phyloP scores from a whole-genome alignment of 352 stramenopile genomes.

The Phytophthora colocasiae region DNA sequence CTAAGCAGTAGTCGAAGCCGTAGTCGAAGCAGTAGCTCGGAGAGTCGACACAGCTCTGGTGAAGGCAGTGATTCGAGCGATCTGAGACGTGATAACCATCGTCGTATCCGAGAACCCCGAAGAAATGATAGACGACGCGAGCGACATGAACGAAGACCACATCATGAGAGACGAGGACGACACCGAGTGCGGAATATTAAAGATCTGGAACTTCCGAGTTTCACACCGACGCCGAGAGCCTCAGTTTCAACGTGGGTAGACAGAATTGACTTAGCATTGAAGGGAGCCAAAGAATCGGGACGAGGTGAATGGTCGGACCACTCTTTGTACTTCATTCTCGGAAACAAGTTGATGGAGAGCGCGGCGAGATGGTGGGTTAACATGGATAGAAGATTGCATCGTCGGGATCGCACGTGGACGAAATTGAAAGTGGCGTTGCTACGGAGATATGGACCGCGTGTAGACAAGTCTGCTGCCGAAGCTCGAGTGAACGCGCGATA shows the following conservation, averaged over 20 bases:
- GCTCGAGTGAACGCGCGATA: not conserved
- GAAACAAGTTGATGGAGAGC: slow-evolving; percentile 3
- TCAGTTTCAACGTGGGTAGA: not conserved
- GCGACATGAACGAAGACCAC: too few relatives aligned
- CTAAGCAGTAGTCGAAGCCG: too few relatives aligned
- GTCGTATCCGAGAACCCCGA: too few relatives aligned
- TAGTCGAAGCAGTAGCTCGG: too few relatives aligned
- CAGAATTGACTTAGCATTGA: not conserved
- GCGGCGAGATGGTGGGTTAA: not conserved
- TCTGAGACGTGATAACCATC: too few relatives aligned
- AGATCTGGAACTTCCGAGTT: too few relatives aligned
- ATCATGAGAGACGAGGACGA: too few relatives aligned
- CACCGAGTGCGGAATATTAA: too few relatives aligned
- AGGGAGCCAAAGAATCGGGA: slow-evolving; percentile 1
- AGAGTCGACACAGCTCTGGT: too few relatives aligned
- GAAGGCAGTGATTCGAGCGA: too few relatives aligned
- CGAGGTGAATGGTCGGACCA: slow-evolving; percentile 4
- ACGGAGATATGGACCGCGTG: not conserved
- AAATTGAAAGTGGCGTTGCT: slow-evolving; percentile 11
- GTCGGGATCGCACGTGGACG: not conserved
- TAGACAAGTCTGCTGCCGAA: slow-evolving; percentile 1
- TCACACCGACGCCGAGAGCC: not conserved
- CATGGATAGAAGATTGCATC: not conserved
- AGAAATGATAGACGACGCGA: too few relatives aligned
- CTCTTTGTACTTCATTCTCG: slow-evolving; percentile 5